These are phyloP conservation scores for Pichia membranifaciens DNA, from an alignment of 805 yeast species.

Conservation along the genomic window DNA sequence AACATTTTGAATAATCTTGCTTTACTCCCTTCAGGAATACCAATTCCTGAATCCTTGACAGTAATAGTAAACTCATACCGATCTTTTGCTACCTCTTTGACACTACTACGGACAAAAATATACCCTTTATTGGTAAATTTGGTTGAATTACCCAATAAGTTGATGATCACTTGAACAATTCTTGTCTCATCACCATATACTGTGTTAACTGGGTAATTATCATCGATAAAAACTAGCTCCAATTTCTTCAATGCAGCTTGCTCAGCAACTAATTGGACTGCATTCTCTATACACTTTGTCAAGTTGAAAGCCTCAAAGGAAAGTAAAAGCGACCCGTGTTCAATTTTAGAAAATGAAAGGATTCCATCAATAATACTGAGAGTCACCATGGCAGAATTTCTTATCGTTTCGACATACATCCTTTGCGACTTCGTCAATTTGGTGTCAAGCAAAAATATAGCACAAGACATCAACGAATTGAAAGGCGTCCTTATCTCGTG, in stretches of 20 bases:
- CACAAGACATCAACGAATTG: conserved; percentile 44
- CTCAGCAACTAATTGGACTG: conserved; percentile 43
- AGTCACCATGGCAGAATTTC: conserved; percentile 45
- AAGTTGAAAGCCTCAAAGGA: conserved; percentile 40
- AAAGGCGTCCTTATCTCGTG: conserved; percentile 55
- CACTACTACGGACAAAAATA: conserved; percentile 32
- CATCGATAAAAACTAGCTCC: conserved; percentile 40
- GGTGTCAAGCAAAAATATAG: conserved; percentile 45
- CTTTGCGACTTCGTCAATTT: conserved; percentile 37
- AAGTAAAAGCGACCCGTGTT: conserved; percentile 46
- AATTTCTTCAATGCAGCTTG: conserved; percentile 39
- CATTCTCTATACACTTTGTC: conserved; percentile 41
- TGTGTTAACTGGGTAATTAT: conserved; percentile 33
- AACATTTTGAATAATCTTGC: conserved; percentile 46
- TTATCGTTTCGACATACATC: conserved; percentile 48
- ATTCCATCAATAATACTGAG: conserved; percentile 49
- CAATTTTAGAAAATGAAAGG: conserved; percentile 48
- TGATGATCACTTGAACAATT: conserved; percentile 45
- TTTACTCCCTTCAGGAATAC: conserved; percentile 38
- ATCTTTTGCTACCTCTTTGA: conserved; percentile 28
- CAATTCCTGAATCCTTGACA: conserved; percentile 50
- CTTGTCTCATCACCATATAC: conserved; percentile 46
- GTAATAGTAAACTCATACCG: conserved; percentile 35
- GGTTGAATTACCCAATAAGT: conserved; percentile 48
- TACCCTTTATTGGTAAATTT: conserved; percentile 43